Conservation (phyloP, 495 filamentous ascomycete genomes). For the Echria macrotheca region DNA sequence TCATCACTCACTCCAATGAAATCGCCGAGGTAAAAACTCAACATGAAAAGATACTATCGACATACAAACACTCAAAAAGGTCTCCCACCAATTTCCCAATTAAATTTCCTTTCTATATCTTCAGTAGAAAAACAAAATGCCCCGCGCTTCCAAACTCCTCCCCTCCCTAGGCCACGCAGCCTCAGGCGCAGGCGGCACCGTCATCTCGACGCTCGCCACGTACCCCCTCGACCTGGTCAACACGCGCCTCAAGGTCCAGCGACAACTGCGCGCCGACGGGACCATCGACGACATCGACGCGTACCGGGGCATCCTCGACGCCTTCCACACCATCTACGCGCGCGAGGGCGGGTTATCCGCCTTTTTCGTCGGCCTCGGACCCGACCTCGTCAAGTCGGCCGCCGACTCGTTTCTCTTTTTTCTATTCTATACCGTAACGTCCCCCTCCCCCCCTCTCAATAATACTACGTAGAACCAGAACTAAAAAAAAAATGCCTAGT, state of each 20-base stretch:
- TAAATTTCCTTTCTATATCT: too few relatives aligned
- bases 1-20: too few relatives aligned
- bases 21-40: too few relatives aligned
- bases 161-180: constrained; percentile 84
- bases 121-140: too few relatives aligned
- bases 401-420: constrained; percentile 81
- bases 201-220: constrained; percentile 70
- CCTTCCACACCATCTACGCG: constrained; percentile 64
- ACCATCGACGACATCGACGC: constrained; percentile 29
- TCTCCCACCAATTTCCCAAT: too few relatives aligned
- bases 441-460: too few relatives aligned
- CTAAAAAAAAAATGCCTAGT: constrained; percentile 12
- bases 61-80: too few relatives aligned
- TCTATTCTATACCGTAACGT: constrained; percentile 67
- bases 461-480: not conserved
- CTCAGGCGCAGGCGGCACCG: constrained; percentile 72
- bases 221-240: constrained; percentile 86
- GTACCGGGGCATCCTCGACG: constrained; percentile 61
- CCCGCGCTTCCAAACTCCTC: constrained; percentile 39
- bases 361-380: constrained; percentile 69
- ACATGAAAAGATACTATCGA: too few relatives aligned
- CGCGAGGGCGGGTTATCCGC: constrained; percentile 62
- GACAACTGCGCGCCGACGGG: constrained; percentile 46
- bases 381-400: constrained; percentile 68
- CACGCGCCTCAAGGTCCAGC: constrained; percentile 78